Conservation (phyloP, 331 rosid genomes). For the Ulmus americana region DNA sequence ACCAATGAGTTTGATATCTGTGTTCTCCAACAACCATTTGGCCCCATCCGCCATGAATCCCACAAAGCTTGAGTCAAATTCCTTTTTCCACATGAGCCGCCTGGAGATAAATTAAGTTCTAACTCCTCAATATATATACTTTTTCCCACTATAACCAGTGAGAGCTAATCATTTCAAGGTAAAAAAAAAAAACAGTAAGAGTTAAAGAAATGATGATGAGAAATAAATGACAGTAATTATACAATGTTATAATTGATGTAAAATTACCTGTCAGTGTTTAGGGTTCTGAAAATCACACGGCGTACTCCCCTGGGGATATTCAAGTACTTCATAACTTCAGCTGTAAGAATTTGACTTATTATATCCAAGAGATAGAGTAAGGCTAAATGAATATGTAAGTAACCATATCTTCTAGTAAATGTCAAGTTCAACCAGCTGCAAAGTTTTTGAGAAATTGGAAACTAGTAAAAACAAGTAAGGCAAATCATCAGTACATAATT, state of each 20-base stretch:
- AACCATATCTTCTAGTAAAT: too few species aligned
- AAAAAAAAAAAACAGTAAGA: neutral
- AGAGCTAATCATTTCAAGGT: neutral
- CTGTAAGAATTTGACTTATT: constrained; percentile 26
- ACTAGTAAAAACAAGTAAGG: too few species aligned
- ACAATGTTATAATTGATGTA: neutral
- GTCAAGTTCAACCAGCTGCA: too few species aligned
- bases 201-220: too few species aligned
- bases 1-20: constrained; percentile 79
- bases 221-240: neutral
- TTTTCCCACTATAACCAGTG: neutral
- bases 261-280: constrained; percentile 56
- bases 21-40: constrained; percentile 66
- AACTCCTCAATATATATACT: neutral
- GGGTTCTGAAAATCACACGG: constrained; percentile 64
- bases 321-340: constrained; percentile 64
- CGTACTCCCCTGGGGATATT: constrained; percentile 51
- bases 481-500: too few species aligned
- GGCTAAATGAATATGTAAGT: too few species aligned
- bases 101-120: constrained; percentile 32
- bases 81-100: constrained; percentile 64
- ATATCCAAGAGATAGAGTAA: too few species aligned
- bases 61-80: constrained; percentile 57
- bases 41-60: constrained; percentile 79
- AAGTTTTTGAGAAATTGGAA: too few species aligned